Base-by-base conservation (phyloP, 805 yeast genomes). In the Ogataea sp. region DNA sequence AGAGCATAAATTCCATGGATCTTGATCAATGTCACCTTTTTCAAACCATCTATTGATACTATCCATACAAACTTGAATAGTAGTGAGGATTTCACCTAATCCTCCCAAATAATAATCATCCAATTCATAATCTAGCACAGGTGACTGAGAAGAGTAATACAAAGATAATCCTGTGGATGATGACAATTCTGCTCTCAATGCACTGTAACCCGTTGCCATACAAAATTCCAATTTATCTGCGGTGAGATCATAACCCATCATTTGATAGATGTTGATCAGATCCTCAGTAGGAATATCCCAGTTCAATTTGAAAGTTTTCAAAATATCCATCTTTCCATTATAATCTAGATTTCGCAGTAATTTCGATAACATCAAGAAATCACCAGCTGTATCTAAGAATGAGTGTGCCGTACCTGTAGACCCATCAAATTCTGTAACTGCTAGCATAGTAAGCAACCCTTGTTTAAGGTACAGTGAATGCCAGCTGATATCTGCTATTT, bases 401-500 rank as follows among this genome's bases (percentile, higher is more conserved):
- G 58, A 45, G 47, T 81, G 87, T 0, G 85, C 84, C 2, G 52
- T 47, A 2, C 61, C 55, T 14, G 51, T 47, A 42, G 71, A 68
- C 0, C 78, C 80, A 40, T 58, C 65, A 49, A 79, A 81, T 42
- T 81, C 87, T 25, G 68, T 54, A 20, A 61, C 62, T 0, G 78
- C 62, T 41, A 80, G 46, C 48, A 68, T 68, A 29, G 64, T 53
- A 28, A 81, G 53, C n/a, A 81, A 49, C 0, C 88, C 87, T 43
- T 75, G 70, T 13, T 65, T 55, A 25, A 75, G 54, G 3, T 73
- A 62, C 6, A 78, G 52, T 0, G 84, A 78, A 52, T 80, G 88
- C 87, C 87, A 80, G 20, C 79, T 65, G 0, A 77, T 70, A 47
- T 81, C 87, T 3, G 79, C 66, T 0, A 79, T 64, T 45, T 80